Conservation (phyloP, 306 rosid species). For the Dicorynia guianensis region DNA sequence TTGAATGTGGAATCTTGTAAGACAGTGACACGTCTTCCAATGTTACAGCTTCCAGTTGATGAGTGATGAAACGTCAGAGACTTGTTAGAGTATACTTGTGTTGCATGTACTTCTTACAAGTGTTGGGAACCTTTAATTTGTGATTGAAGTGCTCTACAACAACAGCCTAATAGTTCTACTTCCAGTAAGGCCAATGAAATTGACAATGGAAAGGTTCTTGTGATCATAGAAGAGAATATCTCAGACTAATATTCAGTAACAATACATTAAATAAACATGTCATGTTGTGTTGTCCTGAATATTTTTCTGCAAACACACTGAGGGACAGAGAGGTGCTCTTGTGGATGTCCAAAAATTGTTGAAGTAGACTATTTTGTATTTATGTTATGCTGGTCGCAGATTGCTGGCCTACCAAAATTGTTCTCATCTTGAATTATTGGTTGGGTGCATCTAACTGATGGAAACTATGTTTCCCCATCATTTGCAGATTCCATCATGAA, state of each 20-base stretch:
- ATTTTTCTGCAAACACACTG: not conserved
- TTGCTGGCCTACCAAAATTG: constrained; percentile 25
- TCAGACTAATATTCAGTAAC: constrained; percentile 12
- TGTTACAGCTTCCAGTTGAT: no score
- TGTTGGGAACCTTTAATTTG: no score
- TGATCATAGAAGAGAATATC: not conserved
- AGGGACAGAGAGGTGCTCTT: not conserved
- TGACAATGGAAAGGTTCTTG: constrained; percentile 6
- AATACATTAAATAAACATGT: constrained; percentile 10
- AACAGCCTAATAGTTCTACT: constrained; percentile 3
- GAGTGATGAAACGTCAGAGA: no score
- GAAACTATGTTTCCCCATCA: constrained; percentile 24
- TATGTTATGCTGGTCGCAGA: constrained; percentile 19
- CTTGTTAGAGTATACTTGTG: no score
- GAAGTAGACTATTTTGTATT: not conserved
- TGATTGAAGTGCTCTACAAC: no score
- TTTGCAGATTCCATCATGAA: constrained; percentile 81
- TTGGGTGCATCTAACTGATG: constrained; percentile 13
- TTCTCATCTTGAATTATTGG: constrained; percentile 22
- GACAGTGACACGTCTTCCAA: not conserved
- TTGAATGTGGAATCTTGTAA: constrained; percentile 31
- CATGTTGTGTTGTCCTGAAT: constrained; percentile 16
- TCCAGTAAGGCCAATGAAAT: constrained; percentile 16
- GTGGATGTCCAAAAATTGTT: constrained; percentile 19
- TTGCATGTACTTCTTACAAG: no score